Base-by-base conservation (phyloP, 164 flowering plant genomes). In the Vitis cinerea region DNA sequence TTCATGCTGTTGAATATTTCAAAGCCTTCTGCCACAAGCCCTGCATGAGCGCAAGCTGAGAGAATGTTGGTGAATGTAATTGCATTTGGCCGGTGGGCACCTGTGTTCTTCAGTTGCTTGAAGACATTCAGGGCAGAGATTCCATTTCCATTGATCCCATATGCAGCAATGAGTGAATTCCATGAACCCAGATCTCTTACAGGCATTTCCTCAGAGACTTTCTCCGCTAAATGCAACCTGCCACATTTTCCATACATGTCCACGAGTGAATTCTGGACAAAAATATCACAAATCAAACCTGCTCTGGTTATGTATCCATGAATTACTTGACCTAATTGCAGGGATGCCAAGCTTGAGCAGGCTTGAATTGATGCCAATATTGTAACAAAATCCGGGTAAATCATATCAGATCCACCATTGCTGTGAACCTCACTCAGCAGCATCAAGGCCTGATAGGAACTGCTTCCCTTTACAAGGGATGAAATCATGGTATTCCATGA, bases 401-500 rank as follows among this genome's bases (percentile, higher is more conserved):
- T 30, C 9, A 13, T 49, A 9, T 47, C 66, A 9, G 12, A 47
- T 13, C 31, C 49, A 9, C 23, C 61, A 12, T 17, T 65, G 15
- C 65, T 13, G 37, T 71, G 75, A 9, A 75, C 59, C 44, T 75
- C 70, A 55, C 54, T 2, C n/a, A 78, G 63, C 16, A 75, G 74
- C 31, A 37, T 29, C 49, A 78, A 50, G 2, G 76, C 78, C 9
- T 64, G 67, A 61, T 2, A 10, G 0, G 69, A 54, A 16, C 14
- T 27, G 2, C 27, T 78, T 63, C 70, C 69, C 59, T 72, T 72
- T 15, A 64, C 78, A 63, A 70, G 54, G 71, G 79, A 72, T 62
- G 52, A 37, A 19, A 77, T 75, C 65, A 80, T 69, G 50, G 78
- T 74, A 31, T 77, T 80, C 83, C 83, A 77, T 44, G 81, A 77